These are phyloP conservation scores for Piper longum DNA, from an alignment of 164 flowering plant genomes.

Conservation along the genomic window DNA sequence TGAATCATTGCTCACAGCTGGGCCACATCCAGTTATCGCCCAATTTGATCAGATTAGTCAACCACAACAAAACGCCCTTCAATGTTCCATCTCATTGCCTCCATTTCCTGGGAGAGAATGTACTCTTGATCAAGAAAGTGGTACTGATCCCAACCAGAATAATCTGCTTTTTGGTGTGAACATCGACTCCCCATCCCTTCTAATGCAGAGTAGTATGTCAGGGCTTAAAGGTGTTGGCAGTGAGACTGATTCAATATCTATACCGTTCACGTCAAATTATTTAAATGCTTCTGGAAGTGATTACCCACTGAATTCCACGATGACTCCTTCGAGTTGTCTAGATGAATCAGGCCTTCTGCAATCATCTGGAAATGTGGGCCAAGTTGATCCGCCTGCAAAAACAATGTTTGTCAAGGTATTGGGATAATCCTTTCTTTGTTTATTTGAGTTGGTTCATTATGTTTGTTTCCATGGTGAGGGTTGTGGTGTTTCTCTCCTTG, in stretches of 20 bases:
- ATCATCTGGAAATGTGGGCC: constrained; percentile 61
- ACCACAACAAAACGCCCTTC: constrained; percentile 29
- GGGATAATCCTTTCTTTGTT: no score
- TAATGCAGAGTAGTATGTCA: constrained; percentile 60
- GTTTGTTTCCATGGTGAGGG: no score
- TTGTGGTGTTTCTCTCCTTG: no score
- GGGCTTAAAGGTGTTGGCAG: constrained; percentile 39
- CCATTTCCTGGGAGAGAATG: constrained; percentile 86
- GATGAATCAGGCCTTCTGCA: constrained; percentile 78
- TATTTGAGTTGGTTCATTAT: no score
- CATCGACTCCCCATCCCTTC: constrained; percentile 57
- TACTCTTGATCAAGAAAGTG: constrained; percentile 46
- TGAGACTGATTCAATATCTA: constrained; percentile 43
- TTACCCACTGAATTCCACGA: constrained; percentile 41
- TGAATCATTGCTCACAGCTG: constrained; percentile 41
- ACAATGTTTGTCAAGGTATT: constrained; percentile 78
- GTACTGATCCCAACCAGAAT: constrained; percentile 42
- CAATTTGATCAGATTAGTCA: constrained; percentile 44
- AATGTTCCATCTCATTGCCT: constrained; percentile 44
- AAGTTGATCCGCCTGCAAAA: constrained; percentile 43
- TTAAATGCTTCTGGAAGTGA: constrained; percentile 39
- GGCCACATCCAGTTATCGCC: constrained; percentile 33
- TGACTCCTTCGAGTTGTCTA: constrained; percentile 54
- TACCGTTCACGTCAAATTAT: constrained; percentile 47
- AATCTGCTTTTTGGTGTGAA: constrained; percentile 74